phyloP scores from a whole-genome alignment of 371 early-diverging fungal species.

The Mucor lusitanicus region DNA sequence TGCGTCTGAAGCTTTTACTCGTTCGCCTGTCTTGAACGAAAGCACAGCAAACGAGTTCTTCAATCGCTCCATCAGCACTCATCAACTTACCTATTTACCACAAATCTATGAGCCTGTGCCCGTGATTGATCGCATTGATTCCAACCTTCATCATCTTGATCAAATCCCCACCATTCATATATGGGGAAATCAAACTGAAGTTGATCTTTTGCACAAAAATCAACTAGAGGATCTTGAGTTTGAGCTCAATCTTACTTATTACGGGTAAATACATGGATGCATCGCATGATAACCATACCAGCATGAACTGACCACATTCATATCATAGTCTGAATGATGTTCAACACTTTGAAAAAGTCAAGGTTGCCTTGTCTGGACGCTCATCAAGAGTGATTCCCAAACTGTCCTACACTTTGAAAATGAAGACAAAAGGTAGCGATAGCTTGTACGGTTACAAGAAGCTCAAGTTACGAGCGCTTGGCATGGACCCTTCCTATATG shows the following conservation, averaged over 20 bases:
- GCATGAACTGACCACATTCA: neutral
- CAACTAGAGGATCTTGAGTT: slow-evolving; percentile 3
- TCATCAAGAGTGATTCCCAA: slow-evolving; percentile 29
- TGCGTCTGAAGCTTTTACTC: slow-evolving; percentile 15
- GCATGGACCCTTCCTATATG: slow-evolving; percentile 44
- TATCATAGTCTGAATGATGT: slow-evolving; percentile 14
- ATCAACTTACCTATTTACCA: slow-evolving; percentile 5
- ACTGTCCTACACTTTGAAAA: slow-evolving; percentile 20
- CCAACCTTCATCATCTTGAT: slow-evolving; percentile 11
- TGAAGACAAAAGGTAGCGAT: slow-evolving; percentile 10
- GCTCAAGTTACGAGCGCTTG: slow-evolving; percentile 50
- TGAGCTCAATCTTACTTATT: neutral
- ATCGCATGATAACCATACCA: neutral
- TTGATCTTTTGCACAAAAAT: slow-evolving; percentile 10
- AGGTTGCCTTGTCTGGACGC: slow-evolving; percentile 25
- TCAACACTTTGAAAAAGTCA: slow-evolving; percentile 17
- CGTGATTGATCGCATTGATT: slow-evolving; percentile 7
- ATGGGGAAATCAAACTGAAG: slow-evolving; percentile 7
- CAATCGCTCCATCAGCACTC: slow-evolving; percentile 15
- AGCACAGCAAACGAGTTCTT: slow-evolving; percentile 21
- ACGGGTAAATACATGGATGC: neutral
- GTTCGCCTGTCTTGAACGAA: slow-evolving; percentile 5
- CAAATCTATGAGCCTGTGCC: slow-evolving; percentile 6
- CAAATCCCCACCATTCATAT: slow-evolving; percentile 20
- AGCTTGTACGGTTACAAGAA: slow-evolving; percentile 42